Base-by-base conservation (phyloP, 1,139 yeast species). In the Sugiyamaella grinbergsii region DNA sequence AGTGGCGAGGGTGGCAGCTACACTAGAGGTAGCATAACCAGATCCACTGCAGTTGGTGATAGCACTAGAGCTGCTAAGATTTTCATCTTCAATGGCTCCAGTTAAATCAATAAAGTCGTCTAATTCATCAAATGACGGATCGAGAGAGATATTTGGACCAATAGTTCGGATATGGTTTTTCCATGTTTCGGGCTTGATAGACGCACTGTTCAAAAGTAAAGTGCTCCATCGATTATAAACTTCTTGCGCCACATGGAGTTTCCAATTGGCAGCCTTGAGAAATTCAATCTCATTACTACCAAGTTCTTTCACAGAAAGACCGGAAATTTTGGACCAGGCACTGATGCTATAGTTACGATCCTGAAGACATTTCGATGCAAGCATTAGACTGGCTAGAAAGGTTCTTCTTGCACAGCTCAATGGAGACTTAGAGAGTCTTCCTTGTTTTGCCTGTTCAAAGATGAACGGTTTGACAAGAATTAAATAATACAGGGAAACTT, bases 241-340 rank as follows among this genome's bases (percentile, higher is more conserved):
- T 29, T 67, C 65, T 39, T 73, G 73, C 45, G 77, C 77, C 44
- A 83, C 72, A 63, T 76, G 79, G 41, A 82, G 66, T 42, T 78
- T 73, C 72, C 83, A 85, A 58, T 81, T 74, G 52, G 86, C 72
- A 10, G 76, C 68, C 32, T 67, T 61, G 53, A 87, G 73, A 36
- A 85, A 72, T n/a, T 73, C 68, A 31, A 77, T 61, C 68, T 87
- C 95, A 53, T 82, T 72, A 10, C 62, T 60, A 54, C 73, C 73
- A 54, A 87, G 72, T 52, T 77, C 80, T 39, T 67, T 59, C n/a
- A 75, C 60, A 44, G 75, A 60, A 58, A 82, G 72, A 0, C 94
- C 93, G 47, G 88, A 79, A 47, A 87, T 82, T 62, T 80, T 81
- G 49, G 85, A 73, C 95, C 95, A 87, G n/a, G 86, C 79, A 58